Evolutionary conservation across 2,329 filamentous ascomycete genomes (phyloP).

Genomic region (Dissoconium aciculare): DNA sequence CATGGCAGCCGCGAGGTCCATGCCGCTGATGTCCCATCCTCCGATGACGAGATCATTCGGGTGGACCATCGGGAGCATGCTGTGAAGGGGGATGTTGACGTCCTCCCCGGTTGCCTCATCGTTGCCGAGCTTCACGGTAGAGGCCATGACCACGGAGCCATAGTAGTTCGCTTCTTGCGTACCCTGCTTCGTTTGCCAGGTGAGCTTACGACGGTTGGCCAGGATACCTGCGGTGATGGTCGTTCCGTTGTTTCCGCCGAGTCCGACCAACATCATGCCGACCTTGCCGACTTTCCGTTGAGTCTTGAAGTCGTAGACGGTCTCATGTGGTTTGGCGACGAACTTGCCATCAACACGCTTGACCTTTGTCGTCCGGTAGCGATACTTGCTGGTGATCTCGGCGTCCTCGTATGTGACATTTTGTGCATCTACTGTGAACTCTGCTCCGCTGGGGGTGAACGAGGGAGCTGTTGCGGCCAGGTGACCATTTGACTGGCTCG

Average conservation of each 20-base stretch:
- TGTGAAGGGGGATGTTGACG: conserved; percentile 90
- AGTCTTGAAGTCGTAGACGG: conserved; percentile 92
- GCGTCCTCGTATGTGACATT: conserved; percentile 82
- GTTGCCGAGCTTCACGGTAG: conserved; percentile 89
- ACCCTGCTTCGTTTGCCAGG: conserved; percentile 91
- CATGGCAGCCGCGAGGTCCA: conserved; percentile 86
- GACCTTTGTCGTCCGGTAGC: conserved; percentile 86
- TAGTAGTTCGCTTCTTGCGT: conserved; percentile 86
- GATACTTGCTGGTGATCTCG: conserved; percentile 86
- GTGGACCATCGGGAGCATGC: conserved; percentile 77
- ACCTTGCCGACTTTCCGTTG: conserved; percentile 85
- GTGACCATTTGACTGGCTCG: not conserved
- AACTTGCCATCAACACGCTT: conserved; percentile 58
- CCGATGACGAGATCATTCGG: conserved; percentile 90
- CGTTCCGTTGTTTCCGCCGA: conserved; percentile 95
- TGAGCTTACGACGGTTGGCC: conserved; percentile 73
- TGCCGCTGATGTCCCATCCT: conserved; percentile 89
- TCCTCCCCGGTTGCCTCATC: conserved; percentile 73
- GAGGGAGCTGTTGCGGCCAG: conserved; percentile 2
- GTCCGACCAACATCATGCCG: conserved; percentile 94
- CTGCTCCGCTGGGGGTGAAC: conserved; percentile 22
- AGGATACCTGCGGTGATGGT: conserved; percentile 95
- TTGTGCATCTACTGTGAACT: conserved; percentile 77
- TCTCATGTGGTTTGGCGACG: conserved; percentile 74
- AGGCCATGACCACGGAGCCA: conserved; percentile 91